Percentiles rank a stretch among this genome's conserved stretches.
Conservation (phyloP, 108 stramenopile genomes). For the Pelagomonas calceolata region DNA sequence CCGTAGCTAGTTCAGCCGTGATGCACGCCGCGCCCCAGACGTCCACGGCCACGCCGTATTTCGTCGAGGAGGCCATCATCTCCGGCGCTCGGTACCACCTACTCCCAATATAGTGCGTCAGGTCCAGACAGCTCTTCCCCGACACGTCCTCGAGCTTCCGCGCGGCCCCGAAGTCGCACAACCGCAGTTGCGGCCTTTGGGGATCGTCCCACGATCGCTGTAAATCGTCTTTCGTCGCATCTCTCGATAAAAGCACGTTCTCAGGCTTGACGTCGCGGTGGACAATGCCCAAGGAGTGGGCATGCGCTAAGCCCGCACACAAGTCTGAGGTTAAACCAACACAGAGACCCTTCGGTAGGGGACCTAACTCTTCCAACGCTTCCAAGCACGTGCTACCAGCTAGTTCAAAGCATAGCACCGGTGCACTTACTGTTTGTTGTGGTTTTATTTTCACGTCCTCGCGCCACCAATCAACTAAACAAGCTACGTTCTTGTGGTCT, state of each 20-base stretch:
- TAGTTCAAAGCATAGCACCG: conserved; percentile 17
- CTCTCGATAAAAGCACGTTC: conserved; percentile 21
- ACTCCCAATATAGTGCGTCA: conserved; percentile 15
- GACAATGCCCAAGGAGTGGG: conserved; percentile 25
- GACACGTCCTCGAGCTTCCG: conserved; percentile 2
- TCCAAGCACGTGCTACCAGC: conserved; percentile 22
- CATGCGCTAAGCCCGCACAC: conserved; percentile 22
- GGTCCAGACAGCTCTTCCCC: not conserved
- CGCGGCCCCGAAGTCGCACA: conserved; percentile 41
- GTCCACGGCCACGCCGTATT: conserved; percentile 23
- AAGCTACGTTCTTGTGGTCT: conserved; percentile 10
- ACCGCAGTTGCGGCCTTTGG: not conserved
- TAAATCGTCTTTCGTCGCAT: not conserved
- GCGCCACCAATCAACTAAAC: conserved; percentile 7
- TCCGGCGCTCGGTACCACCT: conserved; percentile 27
- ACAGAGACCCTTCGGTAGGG: conserved; percentile 2
- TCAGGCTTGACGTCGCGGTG: conserved; percentile 49
- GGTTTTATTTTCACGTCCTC: not conserved
- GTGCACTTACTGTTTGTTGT: not conserved
- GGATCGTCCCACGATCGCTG: conserved; percentile 2
- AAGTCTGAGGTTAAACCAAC: conserved; percentile 20
- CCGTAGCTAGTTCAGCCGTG: conserved; percentile 25
- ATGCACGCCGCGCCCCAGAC: conserved; percentile 36
- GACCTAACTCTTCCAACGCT: conserved; percentile 10
- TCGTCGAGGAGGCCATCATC: conserved; percentile 5